Evolutionary conservation across 2,329 filamentous ascomycete species (phyloP).

Genomic region (Neofusicoccum umdonicola): DNA sequence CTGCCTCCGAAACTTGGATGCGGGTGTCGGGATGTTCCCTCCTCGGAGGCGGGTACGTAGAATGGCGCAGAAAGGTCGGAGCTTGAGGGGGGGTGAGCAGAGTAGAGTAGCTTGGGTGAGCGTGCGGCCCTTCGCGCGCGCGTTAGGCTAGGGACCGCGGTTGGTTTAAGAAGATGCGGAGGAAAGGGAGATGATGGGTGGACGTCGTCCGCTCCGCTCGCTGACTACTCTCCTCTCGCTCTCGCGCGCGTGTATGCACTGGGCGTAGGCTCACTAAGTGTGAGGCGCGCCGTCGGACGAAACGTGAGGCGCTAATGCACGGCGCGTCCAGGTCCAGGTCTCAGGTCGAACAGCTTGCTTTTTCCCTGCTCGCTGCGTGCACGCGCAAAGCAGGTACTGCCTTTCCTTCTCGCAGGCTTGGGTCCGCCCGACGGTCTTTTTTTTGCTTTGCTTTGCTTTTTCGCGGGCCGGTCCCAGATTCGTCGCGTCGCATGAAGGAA

Average conservation of each 20-base stretch:
- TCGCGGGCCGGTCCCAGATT: constrained; percentile 5
- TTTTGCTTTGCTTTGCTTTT: not conserved
- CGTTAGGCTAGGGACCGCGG: not conserved
- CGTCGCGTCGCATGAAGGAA: constrained; percentile 11
- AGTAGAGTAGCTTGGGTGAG: no score
- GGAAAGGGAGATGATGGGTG: not conserved
- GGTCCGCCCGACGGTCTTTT: not conserved
- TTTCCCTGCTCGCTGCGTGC: not conserved
- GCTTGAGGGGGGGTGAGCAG: no score
- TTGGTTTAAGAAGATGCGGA: not conserved
- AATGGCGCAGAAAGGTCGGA: not conserved
- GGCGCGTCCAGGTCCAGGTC: not conserved
- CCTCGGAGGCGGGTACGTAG: not conserved
- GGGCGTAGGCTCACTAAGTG: not conserved
- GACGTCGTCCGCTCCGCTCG: not conserved
- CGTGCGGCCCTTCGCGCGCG: not conserved
- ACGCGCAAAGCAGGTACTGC: not conserved
- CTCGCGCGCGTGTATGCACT: not conserved
- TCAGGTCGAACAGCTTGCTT: not conserved
- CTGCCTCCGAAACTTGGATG: not conserved
- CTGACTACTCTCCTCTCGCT: no score
- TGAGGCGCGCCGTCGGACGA: constrained; percentile 1
- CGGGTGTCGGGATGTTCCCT: not conserved
- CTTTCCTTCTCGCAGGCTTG: not conserved
- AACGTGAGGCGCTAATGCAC: constrained; percentile 9